Evolutionary conservation across 805 yeast genomes (phyloP), one percentile per base, ranked within the genome.

Genomic region (Wickerhamomyces mucosus): DNA sequence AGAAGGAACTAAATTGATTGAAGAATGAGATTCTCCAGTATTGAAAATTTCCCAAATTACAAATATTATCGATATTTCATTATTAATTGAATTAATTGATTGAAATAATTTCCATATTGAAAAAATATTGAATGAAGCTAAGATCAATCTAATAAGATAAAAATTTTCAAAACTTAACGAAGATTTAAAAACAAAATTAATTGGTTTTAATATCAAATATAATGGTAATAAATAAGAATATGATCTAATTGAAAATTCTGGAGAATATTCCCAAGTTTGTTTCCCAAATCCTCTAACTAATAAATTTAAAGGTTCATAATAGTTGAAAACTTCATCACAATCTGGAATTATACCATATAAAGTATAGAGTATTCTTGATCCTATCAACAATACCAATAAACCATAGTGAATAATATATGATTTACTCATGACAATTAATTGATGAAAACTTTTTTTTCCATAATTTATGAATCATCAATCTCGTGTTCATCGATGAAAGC

Each of bases 211-310:
- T 8, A 52, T 24, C 3, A 51, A 15, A 9, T 50, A 37, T 28
- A 51, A 55, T 1, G 69, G 82, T 6, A 75, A 38, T 18, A 88
- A 58, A 44, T 80, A 86, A 3, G 81, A 67, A 75, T 92, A 89
- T 3, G 95, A 83, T 41, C 97, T 59, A 33, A 88, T 83, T 13
- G 95, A 84, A 47, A 72, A 84, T 33, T 69, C 80, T 0, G 96
- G 96, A 1, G 95, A 83, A 53, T 88, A 89, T 50, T 88, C 96
- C 96, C 96, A 88, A 0, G 96, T 88, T 54, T 86, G 86, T 45
- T 86, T 81, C 2, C 96, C 97, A 53, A 85, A 84, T 3, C 79
- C 80, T 41, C 95, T 68, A 1, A 78, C 55, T 21, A 88, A 43
- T 31, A 79, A 64, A 51, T 89, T 88, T 36, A 89, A 60, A 1